phyloP scores from a whole-genome alignment of 257 asterid genomes.

The Anisodus tanguticus region DNA sequence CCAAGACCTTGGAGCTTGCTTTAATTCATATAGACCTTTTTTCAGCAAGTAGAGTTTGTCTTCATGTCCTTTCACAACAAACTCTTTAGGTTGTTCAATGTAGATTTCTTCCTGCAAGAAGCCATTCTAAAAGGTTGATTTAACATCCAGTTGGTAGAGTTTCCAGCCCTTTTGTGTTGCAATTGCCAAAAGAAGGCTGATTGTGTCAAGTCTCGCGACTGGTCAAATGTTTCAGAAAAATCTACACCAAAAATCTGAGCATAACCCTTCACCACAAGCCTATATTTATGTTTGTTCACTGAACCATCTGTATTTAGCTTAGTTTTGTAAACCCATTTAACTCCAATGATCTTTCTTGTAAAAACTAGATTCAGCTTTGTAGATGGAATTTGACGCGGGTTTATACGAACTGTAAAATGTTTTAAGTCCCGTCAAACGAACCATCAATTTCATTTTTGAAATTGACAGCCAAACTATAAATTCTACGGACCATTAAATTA shows the following conservation, averaged over 20 bases:
- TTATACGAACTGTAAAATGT: no score
- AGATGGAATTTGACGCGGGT: no score
- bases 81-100: background rate
- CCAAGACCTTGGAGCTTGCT: constrained; percentile 31
- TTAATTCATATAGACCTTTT: constrained; percentile 23
- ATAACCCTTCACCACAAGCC: background rate
- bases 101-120: no score
- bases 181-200: no score
- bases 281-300: background rate
- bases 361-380: no score
- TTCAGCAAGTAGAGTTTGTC: constrained; percentile 2
- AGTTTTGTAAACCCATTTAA: background rate
- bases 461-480: no score
- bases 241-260: background rate
- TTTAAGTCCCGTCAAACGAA: no score
- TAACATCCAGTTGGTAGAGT: no score
- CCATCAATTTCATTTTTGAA: no score
- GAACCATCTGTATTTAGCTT: background rate
- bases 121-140: no score
- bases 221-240: background rate
- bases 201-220: no score
- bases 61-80: background rate
- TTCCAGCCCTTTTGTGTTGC: no score
- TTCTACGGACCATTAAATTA: background rate
- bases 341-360: background rate